phyloP scores from a whole-genome alignment of 2,329 filamentous ascomycete species.

The Verticillium klebahnii region DNA sequence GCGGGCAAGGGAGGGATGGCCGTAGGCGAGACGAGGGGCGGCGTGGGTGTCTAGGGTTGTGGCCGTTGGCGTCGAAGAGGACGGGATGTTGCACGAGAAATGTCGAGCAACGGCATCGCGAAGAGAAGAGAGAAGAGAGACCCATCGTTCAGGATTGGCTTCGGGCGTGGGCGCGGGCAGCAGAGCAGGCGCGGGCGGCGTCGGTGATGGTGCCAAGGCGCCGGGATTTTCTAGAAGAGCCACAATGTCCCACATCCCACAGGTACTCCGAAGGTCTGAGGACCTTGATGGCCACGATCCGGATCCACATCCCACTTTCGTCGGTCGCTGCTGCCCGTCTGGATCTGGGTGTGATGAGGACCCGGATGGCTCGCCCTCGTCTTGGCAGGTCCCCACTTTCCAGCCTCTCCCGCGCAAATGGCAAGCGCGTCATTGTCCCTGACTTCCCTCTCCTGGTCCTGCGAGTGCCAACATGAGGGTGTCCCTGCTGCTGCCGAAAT shows the following conservation, averaged over 20 bases:
- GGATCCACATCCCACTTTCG: background rate
- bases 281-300: constrained; percentile 1
- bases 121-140: background rate
- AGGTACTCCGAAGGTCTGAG: background rate
- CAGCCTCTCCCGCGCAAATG: background rate
- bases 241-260: background rate
- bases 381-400: background rate
- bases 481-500: too few relatives aligned
- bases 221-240: background rate
- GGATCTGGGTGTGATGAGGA: background rate
- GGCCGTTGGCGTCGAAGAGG: background rate
- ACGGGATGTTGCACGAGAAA: background rate
- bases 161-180: too few relatives aligned
- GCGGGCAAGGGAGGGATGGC: background rate
- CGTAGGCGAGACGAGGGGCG: background rate
- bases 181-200: background rate
- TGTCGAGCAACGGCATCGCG: background rate
- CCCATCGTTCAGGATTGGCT: too few relatives aligned
- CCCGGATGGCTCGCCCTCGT: background rate
- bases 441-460: background rate
- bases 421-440: background rate
- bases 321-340: background rate
- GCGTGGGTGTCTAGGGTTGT: background rate
- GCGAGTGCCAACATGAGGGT: too few relatives aligned
- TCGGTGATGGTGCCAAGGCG: background rate